Conservation (phyloP, 495 filamentous ascomycete species). For the Penicillium paradoxum region DNA sequence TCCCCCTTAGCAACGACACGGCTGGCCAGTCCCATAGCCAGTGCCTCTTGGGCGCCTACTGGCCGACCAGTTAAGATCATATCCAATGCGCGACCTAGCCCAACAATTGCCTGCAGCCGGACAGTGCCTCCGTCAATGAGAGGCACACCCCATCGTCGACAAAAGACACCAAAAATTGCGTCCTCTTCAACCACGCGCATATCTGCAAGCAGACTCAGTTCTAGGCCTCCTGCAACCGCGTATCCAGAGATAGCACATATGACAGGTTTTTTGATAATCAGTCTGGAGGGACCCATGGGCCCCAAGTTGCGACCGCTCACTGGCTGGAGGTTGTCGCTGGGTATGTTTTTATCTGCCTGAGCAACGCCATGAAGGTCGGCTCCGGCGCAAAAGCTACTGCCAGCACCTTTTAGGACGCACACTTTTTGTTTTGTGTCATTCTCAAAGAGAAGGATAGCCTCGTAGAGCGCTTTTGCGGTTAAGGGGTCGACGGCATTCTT, state of each 20-base stretch:
- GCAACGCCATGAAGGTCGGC: conserved; percentile 40
- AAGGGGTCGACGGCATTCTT: conserved; percentile 38
- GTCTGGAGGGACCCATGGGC: conserved; percentile 44
- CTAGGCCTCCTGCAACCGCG: conserved; percentile 46
- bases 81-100: conserved; percentile 45
- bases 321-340: conserved; percentile 15
- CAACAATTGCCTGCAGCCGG: conserved; percentile 43
- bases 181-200: conserved; percentile 45
- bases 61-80: conserved; percentile 47
- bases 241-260: conserved; percentile 45
- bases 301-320: conserved; percentile 28
- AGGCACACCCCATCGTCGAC: conserved; percentile 46
- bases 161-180: conserved; percentile 47
- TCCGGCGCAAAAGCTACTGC: conserved; percentile 43
- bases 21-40: conserved; percentile 45
- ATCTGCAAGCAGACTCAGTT: conserved; percentile 44
- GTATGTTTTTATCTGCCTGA: conserved; percentile 2
- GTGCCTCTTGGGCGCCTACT: conserved; percentile 42
- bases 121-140: conserved; percentile 49
- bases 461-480: conserved; percentile 36
- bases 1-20: conserved; percentile 44
- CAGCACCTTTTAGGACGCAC: conserved; percentile 35
- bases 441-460: conserved; percentile 40
- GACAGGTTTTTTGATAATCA: conserved; percentile 36
- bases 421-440: conserved; percentile 41